Evolutionary conservation across 148 eudicot species (phyloP).

Genomic region (Rhododendron henanense): DNA sequence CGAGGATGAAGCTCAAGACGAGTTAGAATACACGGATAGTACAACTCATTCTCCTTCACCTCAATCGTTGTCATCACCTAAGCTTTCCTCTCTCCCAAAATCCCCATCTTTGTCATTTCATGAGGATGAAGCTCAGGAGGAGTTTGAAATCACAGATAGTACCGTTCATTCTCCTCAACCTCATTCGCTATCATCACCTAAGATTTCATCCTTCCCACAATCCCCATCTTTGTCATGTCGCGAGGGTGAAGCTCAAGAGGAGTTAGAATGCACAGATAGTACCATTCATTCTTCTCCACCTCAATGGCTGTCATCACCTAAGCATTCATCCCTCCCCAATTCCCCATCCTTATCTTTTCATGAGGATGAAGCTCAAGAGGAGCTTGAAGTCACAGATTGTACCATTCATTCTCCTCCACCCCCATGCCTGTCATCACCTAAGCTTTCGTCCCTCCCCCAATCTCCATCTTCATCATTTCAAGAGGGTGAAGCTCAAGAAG

Average conservation of each 20-base stretch:
- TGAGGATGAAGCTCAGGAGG: conserved; percentile 31
- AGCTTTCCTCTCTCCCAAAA: conserved; percentile 26
- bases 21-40: conserved; percentile 30
- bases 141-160: conserved; percentile 29
- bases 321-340: conserved; percentile 27
- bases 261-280: neutral
- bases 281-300: conserved; percentile 23
- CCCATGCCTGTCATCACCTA: conserved; percentile 29
- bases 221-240: neutral
- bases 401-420: conserved; percentile 25
- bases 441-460: conserved; percentile 24
- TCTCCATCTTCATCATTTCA: conserved; percentile 40
- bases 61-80: conserved; percentile 28
- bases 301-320: conserved; percentile 30
- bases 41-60: conserved; percentile 21
- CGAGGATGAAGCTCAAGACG: conserved; percentile 29
- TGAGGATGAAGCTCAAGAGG: conserved; percentile 31
- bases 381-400: conserved; percentile 31
- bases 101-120: conserved; percentile 40
- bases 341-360: conserved; percentile 39
- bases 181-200: neutral
- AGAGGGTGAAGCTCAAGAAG: conserved; percentile 30
- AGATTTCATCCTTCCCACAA: neutral
- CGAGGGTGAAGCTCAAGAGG: conserved; percentile 1
- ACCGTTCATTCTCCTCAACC: neutral